Conservation (phyloP, 1,284 basidiomycete genomes). For the Thelephora terrestris region DNA sequence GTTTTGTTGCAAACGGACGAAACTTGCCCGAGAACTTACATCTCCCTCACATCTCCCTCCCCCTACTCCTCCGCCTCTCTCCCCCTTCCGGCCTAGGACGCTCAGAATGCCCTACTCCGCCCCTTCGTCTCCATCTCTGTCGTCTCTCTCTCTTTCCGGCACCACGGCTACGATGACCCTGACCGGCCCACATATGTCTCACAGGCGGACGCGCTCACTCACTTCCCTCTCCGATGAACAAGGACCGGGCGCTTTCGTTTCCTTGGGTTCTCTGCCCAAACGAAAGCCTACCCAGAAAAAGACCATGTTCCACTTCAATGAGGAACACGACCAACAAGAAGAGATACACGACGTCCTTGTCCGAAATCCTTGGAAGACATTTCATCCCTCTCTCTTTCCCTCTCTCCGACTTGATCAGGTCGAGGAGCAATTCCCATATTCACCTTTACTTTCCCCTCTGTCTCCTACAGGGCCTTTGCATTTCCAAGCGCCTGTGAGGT, state of each 20-base stretch:
- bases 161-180: slow-evolving; percentile 12
- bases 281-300: slow-evolving; percentile 18
- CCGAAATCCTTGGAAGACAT: slow-evolving; percentile 8
- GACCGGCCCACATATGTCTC: slow-evolving; percentile 9
- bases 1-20: too few relatives aligned
- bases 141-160: slow-evolving; percentile 8
- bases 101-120: slow-evolving; percentile 20
- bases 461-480: slow-evolving; percentile 5
- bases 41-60: not conserved
- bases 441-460: slow-evolving; percentile 16
- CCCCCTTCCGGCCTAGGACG: too few relatives aligned
- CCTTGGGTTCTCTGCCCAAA: slow-evolving; percentile 42
- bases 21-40: not conserved
- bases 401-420: slow-evolving; percentile 1
- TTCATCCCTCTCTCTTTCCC: slow-evolving; percentile 15
- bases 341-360: slow-evolving; percentile 24
- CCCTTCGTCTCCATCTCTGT: slow-evolving; percentile 14
- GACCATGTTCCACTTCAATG: slow-evolving; percentile 26
- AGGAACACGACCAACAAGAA: slow-evolving; percentile 18
- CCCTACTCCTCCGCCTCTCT: not conserved
- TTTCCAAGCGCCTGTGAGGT: slow-evolving; percentile 15
- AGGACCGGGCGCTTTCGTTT: slow-evolving; percentile 41
- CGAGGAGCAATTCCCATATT: slow-evolving; percentile 26
- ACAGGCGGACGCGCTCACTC: slow-evolving; percentile 24
- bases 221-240: slow-evolving; percentile 33